Percentiles rank a stretch among this genome's conserved stretches.
Conservation (phyloP, 2,329 filamentous ascomycete genomes). For the Aspergillus thermomutatus region DNA sequence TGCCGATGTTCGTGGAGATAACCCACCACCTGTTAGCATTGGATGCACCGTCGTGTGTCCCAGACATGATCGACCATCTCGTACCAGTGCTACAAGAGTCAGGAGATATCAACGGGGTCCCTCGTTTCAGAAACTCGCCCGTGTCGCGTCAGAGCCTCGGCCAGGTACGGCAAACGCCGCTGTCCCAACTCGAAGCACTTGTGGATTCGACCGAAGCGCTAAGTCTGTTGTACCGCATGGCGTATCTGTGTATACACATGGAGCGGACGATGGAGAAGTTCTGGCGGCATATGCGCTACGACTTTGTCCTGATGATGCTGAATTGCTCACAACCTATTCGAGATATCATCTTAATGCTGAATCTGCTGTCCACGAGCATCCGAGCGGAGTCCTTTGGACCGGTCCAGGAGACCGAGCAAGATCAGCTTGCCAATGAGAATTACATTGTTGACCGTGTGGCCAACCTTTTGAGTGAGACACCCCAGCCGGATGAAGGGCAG, state of each 20-base stretch:
- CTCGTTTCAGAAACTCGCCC: constrained; percentile 46
- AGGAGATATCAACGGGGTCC: constrained; percentile 55
- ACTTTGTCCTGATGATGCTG: constrained; percentile 58
- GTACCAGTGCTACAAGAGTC: constrained; percentile 41
- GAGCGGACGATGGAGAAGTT: constrained; percentile 46
- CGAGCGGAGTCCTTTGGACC: constrained; percentile 53
- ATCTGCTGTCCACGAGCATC: constrained; percentile 55
- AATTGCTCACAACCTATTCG: constrained; percentile 55
- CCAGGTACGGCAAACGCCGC: constrained; percentile 39
- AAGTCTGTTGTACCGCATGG: constrained; percentile 52
- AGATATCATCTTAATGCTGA: constrained; percentile 54
- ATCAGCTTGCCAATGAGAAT: constrained; percentile 41
- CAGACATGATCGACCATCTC: constrained; percentile 36
- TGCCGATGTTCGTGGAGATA: constrained; percentile 42
- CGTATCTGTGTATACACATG: constrained; percentile 44
- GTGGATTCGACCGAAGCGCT: constrained; percentile 55
- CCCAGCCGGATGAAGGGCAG: constrained; percentile 43
- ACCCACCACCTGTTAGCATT: constrained; percentile 39
- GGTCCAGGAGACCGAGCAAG: constrained; percentile 40
- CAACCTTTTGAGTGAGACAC: constrained; percentile 55
- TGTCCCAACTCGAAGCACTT: constrained; percentile 41
- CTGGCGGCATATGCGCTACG: constrained; percentile 56
- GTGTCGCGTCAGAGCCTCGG: constrained; percentile 39
- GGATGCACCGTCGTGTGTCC: constrained; percentile 34
- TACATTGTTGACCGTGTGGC: constrained; percentile 57